Percentiles rank a stretch among this genome's conserved stretches.
phyloP scores from a whole-genome alignment of 2,329 filamentous ascomycete genomes.

The Pseudocercospora fijiensis region DNA sequence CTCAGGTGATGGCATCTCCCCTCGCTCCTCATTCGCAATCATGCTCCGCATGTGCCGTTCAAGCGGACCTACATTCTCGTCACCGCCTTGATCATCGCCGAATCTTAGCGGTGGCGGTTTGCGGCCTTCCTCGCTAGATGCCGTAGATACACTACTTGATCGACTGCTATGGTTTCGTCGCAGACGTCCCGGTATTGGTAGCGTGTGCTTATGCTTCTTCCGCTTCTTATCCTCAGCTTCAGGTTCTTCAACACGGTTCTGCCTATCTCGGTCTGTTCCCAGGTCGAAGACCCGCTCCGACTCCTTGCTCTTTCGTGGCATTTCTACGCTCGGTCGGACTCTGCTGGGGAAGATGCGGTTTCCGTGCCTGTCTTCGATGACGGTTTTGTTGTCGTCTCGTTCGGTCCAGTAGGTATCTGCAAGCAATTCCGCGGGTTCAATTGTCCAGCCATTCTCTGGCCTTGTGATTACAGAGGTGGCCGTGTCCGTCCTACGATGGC shows the following conservation, averaged over 20 bases:
- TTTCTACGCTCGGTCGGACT: slow-evolving; percentile 26
- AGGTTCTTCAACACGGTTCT: slow-evolving; percentile 16
- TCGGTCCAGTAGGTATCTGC: slow-evolving; percentile 92
- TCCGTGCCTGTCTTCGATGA: slow-evolving; percentile 78
- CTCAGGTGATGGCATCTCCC: slow-evolving; percentile 40
- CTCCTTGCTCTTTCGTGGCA: slow-evolving; percentile 29
- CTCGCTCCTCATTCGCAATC: slow-evolving; percentile 46
- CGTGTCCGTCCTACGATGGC: slow-evolving; percentile 42
- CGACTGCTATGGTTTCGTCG: slow-evolving; percentile 27
- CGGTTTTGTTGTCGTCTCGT: slow-evolving; percentile 71
- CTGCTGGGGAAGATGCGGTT: slow-evolving; percentile 63
- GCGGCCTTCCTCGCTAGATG: slow-evolving; percentile 39
- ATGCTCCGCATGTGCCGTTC: slow-evolving; percentile 47
- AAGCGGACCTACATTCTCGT: slow-evolving; percentile 49
- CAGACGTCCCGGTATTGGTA: slow-evolving; percentile 28
- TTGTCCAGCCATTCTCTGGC: slow-evolving; percentile 79
- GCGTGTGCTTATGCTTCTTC: slow-evolving; percentile 19
- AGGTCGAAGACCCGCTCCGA: slow-evolving; percentile 12
- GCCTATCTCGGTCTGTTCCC: slow-evolving; percentile 13
- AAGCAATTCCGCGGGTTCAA: slow-evolving; percentile 79
- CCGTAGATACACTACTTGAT: slow-evolving; percentile 31
- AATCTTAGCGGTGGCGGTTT: slow-evolving; percentile 50
- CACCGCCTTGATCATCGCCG: slow-evolving; percentile 38
- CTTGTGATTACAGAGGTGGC: slow-evolving; percentile 62
- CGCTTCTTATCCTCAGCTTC: slow-evolving; percentile 18